phyloP scores from a whole-genome alignment of 805 yeast genomes.

The Scheffersomyces stipitis region DNA sequence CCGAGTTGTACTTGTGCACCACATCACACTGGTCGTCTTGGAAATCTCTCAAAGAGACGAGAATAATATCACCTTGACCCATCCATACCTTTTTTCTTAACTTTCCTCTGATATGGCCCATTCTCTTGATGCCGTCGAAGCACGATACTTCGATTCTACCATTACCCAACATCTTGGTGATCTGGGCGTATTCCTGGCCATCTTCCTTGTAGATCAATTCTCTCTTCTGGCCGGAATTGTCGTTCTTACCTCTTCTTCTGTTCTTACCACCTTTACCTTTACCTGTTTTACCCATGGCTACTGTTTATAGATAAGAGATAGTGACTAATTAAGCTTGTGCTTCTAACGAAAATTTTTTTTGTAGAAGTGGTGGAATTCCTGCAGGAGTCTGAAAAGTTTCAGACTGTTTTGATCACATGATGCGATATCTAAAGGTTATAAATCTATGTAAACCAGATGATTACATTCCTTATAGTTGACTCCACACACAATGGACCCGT shows the following conservation, averaged over 20 bases:
- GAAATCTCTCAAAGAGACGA: constrained; percentile 96
- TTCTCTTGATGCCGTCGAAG: constrained; percentile 90
- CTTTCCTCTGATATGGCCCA: constrained; percentile 98
- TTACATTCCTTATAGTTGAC: too few species aligned
- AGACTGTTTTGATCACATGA: too few species aligned
- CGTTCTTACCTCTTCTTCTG: constrained; percentile 99
- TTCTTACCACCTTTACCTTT: constrained; percentile 89
- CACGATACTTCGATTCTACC: constrained; percentile 95
- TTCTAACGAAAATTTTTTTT: too few species aligned
- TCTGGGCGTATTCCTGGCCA: constrained; percentile 98
- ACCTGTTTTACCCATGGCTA: constrained; percentile 68
- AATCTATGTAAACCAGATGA: too few species aligned
- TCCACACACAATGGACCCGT: constrained; percentile 73
- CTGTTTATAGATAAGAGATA: background rate
- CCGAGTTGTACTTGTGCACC: constrained; percentile 93
- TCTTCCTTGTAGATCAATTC: constrained; percentile 90
- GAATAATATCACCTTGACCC: constrained; percentile 96
- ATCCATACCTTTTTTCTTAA: constrained; percentile 99
- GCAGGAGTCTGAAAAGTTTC: too few species aligned
- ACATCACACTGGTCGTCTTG: constrained; percentile 98
- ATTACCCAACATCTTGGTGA: constrained; percentile 96
- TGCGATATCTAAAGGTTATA: too few species aligned
- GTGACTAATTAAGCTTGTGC: too few species aligned
- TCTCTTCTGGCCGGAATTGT: constrained; percentile 86
- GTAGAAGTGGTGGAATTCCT: too few species aligned